Conservation (phyloP, 2,329 filamentous ascomycete genomes). For the Epichloe uncinata region DNA sequence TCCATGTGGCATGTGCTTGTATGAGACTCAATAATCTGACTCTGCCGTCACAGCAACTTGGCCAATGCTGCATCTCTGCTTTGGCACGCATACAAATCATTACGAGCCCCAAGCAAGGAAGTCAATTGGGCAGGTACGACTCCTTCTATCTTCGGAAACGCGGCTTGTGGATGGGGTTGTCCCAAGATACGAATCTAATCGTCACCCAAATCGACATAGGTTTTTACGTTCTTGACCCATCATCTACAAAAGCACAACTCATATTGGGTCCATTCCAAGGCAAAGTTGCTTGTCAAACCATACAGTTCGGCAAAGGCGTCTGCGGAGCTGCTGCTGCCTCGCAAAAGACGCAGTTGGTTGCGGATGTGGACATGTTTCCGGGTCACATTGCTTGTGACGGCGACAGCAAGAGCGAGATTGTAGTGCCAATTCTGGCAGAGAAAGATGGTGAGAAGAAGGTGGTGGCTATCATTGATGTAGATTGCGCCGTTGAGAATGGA, state of each 20-base stretch:
- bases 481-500: conserved; percentile 53
- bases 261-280: conserved; percentile 73
- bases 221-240: conserved; percentile 57
- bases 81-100: conserved; percentile 67
- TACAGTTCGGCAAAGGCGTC: conserved; percentile 59
- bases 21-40: background rate
- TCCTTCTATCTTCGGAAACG: background rate
- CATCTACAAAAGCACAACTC: conserved; percentile 34
- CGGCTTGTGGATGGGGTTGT: background rate
- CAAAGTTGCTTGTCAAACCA: conserved; percentile 68
- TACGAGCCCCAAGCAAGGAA: conserved; percentile 48
- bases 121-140: conserved; percentile 63
- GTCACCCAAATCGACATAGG: conserved; percentile 27
- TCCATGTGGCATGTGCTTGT: background rate
- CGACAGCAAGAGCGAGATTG: conserved; percentile 65
- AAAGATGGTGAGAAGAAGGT: conserved; percentile 28
- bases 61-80: conserved; percentile 62
- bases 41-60: conserved; percentile 45
- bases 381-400: conserved; percentile 75
- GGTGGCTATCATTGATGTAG: conserved; percentile 67
- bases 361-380: conserved; percentile 60
- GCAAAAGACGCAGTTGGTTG: conserved; percentile 49
- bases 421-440: conserved; percentile 52
- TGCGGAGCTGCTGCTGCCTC: conserved; percentile 57
- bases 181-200: background rate